Evolutionary conservation across 75 land plant genomes (phyloP), one percentile per base, ranked within the genome.

Genomic region (Chamaecyparis obtusa): DNA sequence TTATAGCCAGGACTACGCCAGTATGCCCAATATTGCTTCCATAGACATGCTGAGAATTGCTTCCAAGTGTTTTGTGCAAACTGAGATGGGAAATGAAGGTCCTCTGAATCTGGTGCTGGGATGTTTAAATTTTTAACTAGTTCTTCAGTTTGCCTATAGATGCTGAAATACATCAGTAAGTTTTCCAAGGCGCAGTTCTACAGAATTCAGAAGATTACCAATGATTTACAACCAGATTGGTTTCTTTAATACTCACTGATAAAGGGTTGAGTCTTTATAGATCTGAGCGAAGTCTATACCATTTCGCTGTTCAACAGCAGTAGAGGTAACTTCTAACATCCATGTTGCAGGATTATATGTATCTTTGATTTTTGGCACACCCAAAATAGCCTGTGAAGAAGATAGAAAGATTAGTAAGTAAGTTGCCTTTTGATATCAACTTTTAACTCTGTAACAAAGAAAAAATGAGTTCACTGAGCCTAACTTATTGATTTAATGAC

Each of bases 1-100:
- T 94, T 94, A 85, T 95, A 93, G n/a, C 88, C 90, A 21, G 96
- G 92, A 83, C 94, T 90, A 10, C 94, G 90, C 96, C 96, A 95
- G 79, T 95, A 94, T 14, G 97, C 92, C 89, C 89, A 85, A 81
- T 89, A 83, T 51, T 94, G 96, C 85, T 95, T 95, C 96, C 96
- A 94, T 39, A 93, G 84, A 83, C 86, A 90, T 9, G 87, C 71
- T 0, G 87, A 80, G 67, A 90, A 92, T 55, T 93, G 94, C 19
- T 78, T 76, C 81, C 57, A 86, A 19, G 85, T 87, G 1, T 82
- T 64, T 57, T 89, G 93, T 5, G 91, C 84, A 87, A 89, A 94
- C 78, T 87, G 79, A 30, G 95, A 87, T 21, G 94, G 93, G 85
- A 95, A 95, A 36, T 87, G 60, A 10, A 95, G 89, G 56, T 93